Conservation (phyloP, 176 grass and related monocot genomes). For the Hordeum marinum region DNA sequence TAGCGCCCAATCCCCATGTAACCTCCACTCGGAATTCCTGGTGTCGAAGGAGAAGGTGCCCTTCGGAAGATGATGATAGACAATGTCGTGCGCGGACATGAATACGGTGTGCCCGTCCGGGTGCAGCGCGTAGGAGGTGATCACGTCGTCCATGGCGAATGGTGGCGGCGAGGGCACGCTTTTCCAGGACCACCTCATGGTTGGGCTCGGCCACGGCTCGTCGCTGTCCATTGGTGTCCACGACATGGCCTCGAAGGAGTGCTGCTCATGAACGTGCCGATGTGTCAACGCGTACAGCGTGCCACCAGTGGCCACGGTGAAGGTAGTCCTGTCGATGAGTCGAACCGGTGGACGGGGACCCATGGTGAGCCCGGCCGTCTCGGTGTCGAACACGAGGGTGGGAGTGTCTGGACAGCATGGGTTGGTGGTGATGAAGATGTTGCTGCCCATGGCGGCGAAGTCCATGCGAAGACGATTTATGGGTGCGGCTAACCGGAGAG, state of each 20-base stretch:
- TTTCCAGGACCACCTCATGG: background rate
- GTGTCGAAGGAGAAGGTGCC: background rate
- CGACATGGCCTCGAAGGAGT: background rate
- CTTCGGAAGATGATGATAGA: background rate
- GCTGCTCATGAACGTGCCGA: too few species aligned
- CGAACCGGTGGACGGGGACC: background rate
- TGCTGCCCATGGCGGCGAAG: background rate
- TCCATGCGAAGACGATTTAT: background rate
- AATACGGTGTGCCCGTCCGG: background rate
- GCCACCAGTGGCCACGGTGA: background rate
- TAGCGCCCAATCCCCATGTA: background rate
- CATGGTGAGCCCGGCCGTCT: background rate
- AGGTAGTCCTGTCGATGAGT: background rate
- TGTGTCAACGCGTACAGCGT: background rate
- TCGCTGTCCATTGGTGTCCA: background rate
- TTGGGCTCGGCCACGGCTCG: background rate
- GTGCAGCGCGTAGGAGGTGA: background rate
- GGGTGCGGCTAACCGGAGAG: background rate
- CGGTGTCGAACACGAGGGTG: background rate
- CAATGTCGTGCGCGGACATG: too few species aligned
- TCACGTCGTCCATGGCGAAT: too few species aligned
- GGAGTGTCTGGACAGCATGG: background rate
- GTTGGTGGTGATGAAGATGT: constrained; percentile 1
- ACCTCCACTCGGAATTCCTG: background rate
- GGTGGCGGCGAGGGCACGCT: background rate